Conservation (phyloP, 139 green algal species). For the Tetraselmis chui region DNA sequence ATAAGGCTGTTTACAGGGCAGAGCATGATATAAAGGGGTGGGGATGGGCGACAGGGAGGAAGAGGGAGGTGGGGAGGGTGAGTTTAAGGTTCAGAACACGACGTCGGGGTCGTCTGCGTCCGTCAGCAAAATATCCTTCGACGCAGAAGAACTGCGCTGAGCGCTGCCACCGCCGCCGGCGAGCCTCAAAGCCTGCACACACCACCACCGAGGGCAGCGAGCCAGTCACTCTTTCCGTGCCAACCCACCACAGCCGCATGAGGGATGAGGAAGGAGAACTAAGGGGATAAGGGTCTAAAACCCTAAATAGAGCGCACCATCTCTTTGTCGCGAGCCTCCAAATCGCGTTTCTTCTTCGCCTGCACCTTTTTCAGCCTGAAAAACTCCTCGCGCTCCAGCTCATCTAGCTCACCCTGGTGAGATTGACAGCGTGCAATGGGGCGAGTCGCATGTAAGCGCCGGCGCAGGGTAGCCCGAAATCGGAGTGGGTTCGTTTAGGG, state of each 20-base stretch:
- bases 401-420: slow-evolving; percentile 88
- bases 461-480: neutral
- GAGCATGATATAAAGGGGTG: too few relatives aligned
- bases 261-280: too few relatives aligned
- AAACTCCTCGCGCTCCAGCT: slow-evolving; percentile 99
- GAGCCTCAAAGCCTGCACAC: too few relatives aligned
- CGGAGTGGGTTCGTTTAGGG: neutral
- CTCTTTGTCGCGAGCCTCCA: slow-evolving; percentile 4
- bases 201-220: too few relatives aligned
- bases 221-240: too few relatives aligned
- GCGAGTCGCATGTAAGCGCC: slow-evolving; percentile 1
- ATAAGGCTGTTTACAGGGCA: too few relatives aligned
- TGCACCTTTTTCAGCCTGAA: slow-evolving; percentile 97
- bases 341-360: slow-evolving; percentile 74
- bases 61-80: too few relatives aligned
- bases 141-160: neutral
- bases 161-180: too few relatives aligned
- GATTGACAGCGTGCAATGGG: neutral
- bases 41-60: too few relatives aligned
- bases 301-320: neutral
- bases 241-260: too few relatives aligned
- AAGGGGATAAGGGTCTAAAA: too few relatives aligned
- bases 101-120: neutral
- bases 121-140: neutral
- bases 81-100: neutral